phyloP scores from a whole-genome alignment of 129 eudicot genomes.

The Flaveria sonorensis region DNA sequence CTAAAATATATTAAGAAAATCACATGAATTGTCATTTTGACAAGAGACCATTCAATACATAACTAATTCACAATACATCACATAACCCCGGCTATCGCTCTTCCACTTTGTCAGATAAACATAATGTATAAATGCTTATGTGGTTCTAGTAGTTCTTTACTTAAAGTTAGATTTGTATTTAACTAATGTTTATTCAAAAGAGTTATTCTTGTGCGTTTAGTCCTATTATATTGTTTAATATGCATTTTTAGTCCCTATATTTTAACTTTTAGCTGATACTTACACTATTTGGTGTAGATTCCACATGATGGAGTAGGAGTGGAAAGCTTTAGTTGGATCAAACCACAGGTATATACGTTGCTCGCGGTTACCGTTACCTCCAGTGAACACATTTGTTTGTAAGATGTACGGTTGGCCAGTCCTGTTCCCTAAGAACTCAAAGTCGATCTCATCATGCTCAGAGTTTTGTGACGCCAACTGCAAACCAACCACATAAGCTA shows the following conservation, averaged over 20 bases:
- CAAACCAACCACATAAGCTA: background rate
- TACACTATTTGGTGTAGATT: slow-evolving; percentile 76
- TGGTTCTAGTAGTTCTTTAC: too few relatives aligned
- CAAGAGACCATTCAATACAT: too few relatives aligned
- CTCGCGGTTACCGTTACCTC: slow-evolving; percentile 75
- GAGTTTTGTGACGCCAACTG: slow-evolving; percentile 74
- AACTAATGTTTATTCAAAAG: too few relatives aligned
- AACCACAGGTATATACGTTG: slow-evolving; percentile 85
- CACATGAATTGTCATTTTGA: too few relatives aligned
- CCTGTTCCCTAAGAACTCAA: slow-evolving; percentile 85
- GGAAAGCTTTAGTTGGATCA: slow-evolving; percentile 72
- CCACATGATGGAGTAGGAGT: slow-evolving; percentile 73
- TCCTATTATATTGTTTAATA: too few relatives aligned
- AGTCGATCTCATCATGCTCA: slow-evolving; percentile 88
- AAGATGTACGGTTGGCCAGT: slow-evolving; percentile 73
- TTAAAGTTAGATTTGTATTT: too few relatives aligned
- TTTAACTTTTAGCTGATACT: background rate
- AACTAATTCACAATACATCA: too few relatives aligned
- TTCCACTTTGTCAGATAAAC: too few relatives aligned
- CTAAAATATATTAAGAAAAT: slow-evolving; percentile 26
- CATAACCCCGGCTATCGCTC: too few relatives aligned
- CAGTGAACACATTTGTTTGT: slow-evolving; percentile 78
- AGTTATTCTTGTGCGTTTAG: too few relatives aligned
- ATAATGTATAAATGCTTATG: too few relatives aligned
- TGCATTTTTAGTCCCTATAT: too few relatives aligned